Conservation (phyloP, 2,329 filamentous ascomycete species). For the Botrytis fragariae region DNA sequence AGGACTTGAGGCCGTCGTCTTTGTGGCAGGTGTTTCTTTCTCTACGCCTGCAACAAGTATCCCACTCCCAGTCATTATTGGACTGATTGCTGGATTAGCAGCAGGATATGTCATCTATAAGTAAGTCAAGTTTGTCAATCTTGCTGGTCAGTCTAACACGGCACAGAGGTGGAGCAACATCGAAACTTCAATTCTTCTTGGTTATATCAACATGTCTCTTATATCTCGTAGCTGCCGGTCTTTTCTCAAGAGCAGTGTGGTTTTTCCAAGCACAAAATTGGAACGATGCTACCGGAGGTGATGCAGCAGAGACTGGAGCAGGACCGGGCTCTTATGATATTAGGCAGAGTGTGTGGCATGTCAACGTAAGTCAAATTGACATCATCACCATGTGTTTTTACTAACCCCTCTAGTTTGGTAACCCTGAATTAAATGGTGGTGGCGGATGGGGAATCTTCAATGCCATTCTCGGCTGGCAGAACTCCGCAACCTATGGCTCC, state of each 20-base stretch:
- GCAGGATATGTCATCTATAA: slow-evolving; percentile 77
- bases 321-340: slow-evolving; percentile 81
- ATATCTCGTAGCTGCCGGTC: slow-evolving; percentile 78
- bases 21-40: slow-evolving; percentile 80
- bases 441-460: slow-evolving; percentile 88
- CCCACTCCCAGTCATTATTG: slow-evolving; percentile 72
- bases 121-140: slow-evolving; percentile 47
- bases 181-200: slow-evolving; percentile 73
- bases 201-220: slow-evolving; percentile 78
- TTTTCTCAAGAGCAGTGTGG: slow-evolving; percentile 78
- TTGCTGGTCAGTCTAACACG: slow-evolving; percentile 19
- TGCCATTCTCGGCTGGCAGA: slow-evolving; percentile 80
- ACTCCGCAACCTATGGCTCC: slow-evolving; percentile 83
- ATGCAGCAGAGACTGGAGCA: slow-evolving; percentile 58
- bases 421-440: slow-evolving; percentile 66
- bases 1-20: slow-evolving; percentile 82
- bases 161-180: slow-evolving; percentile 57
- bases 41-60: slow-evolving; percentile 72
- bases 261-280: slow-evolving; percentile 68
- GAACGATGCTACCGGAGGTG: slow-evolving; percentile 48
- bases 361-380: slow-evolving; percentile 57
- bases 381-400: neutral
- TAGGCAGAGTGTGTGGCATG: slow-evolving; percentile 74
- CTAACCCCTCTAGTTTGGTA: slow-evolving; percentile 65
- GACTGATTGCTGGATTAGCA: slow-evolving; percentile 62